phyloP scores from a whole-genome alignment of 2,329 filamentous ascomycete genomes.

The Botrytis tulipae region DNA sequence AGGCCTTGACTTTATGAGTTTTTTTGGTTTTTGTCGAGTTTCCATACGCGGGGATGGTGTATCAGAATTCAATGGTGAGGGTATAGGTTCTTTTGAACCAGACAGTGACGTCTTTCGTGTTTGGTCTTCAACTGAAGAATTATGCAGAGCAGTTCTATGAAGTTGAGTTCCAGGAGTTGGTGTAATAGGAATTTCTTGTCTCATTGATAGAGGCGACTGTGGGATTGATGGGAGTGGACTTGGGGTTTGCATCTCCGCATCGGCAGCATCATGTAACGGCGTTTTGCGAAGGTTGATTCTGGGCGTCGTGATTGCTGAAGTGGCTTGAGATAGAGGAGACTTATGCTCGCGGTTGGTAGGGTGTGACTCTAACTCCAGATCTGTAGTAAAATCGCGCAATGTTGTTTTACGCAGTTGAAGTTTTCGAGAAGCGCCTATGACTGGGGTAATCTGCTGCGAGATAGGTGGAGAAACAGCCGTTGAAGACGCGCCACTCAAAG shows the following conservation, averaged over 20 bases:
- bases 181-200: constrained; percentile 2
- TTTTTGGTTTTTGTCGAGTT: background rate
- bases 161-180: background rate
- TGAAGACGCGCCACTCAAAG: background rate
- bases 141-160: background rate
- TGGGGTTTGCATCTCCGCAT: background rate
- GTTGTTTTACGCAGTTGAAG: background rate
- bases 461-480: background rate
- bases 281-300: constrained; percentile 1
- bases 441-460: background rate
- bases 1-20: background rate
- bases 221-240: background rate
- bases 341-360: background rate
- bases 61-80: background rate
- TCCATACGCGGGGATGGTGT: background rate
- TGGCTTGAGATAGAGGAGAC: background rate
- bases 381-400: background rate
- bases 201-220: background rate
- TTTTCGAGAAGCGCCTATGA: background rate
- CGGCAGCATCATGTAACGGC: background rate
- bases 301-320: background rate
- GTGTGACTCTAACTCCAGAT: background rate
- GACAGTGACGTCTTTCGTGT: background rate
- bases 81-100: background rate
- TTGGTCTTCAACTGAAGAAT: background rate